Base-by-base conservation (phyloP, 176 grass and related monocot genomes). In the Oryza meridionalis region DNA sequence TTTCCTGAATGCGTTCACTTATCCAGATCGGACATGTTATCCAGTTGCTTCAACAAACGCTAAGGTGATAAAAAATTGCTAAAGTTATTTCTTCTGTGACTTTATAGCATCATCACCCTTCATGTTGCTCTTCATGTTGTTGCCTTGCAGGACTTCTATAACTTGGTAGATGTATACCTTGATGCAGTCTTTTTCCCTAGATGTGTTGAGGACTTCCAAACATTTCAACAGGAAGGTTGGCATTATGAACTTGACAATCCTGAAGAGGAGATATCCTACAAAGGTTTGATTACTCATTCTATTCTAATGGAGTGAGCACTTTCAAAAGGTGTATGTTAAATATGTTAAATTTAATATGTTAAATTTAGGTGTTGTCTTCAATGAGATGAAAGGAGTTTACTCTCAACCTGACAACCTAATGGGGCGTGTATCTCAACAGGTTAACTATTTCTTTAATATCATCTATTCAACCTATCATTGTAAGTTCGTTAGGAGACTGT, bases 301-400 rank as follows among this genome's bases (percentile, higher is more conserved):
- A 83, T 90, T 61, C 35, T 67, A 65, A 38, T 74, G 64, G 64
- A 90, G 4, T 12, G 59, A 81, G 2, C 19, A 84, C 73, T 46
- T 67, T 82, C 11, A 87, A 65, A 67, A 80, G 67, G 7, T 70
- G 31, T 58, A 13, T 21, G n/a, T n/a, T n/a, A n/a, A 40, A 75
- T 31, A 69, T 89, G 40, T 42, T 16, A 84, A 84, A 74, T 89
- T 75, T 74, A 40, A 75, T 31, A 69, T 89, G 40, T 42, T 16
- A 84, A 84, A 74, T 89, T 75, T 74, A 99, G 96, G 96, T 88
- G 96, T 99, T 43, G 96, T 99, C 43, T 99, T 99, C 82, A 99
- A 99, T 81, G 96, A 99, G 89, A 99, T 99, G 96, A 99, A 99
- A 92, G 93, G 96, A 89, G 91, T 99, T 74, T 96, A 99, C 77